Evolutionary conservation across 805 yeast genomes (phyloP), one percentile per base, ranked within the genome.

Genomic region (Jamesozyma hellenica): DNA sequence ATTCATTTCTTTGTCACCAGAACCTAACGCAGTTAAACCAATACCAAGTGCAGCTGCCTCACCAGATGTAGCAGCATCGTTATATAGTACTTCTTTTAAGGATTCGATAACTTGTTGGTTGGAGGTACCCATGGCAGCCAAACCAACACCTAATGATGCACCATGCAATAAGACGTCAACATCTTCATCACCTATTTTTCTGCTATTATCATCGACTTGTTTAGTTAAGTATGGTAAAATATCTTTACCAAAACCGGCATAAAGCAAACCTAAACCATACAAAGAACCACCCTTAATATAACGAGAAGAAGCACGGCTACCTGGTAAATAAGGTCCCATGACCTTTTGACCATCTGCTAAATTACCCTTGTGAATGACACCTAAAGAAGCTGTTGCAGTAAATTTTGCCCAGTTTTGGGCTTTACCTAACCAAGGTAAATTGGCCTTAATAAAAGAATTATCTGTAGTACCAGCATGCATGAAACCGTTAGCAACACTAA

Each of bases 321-420:
- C 90, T 30, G 97, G 96, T 44, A 92, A 71, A 57, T 92, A 92
- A 16, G 97, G 97, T 49, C 81, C 80, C 58, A 92, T 72, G 37
- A 90, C 77, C 47, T 79, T 75, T 57, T 79, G 78, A 39, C 97
- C 98, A 58, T 87, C 95, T 0, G 94, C 75, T 42, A 92, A 70
- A 61, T 90, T 90, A 39, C 98, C 97, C 56, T 82, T 83, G 60
- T 92, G 97, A 50, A 92, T 88, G 25, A 90, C 97, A 58, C 98
- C 98, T 45, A 92, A 68, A 12, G 97, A 96, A 8, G 97, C 97
- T 12, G 97, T 90, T 2, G 97, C 96, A 0, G 95, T 79, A 61
- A 92, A 92, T 58, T 90, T 92, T 5, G 96, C 87, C 98, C 98
- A 92, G 63, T 90, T 87, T 35, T 90, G 80, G n/a, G 98, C 96